A percentile compares a stretch with the other conserved stretches of the same genome.
Evolutionary conservation across 73 alveolate species (phyloP).

Genomic region (Paramecium caudatum): DNA sequence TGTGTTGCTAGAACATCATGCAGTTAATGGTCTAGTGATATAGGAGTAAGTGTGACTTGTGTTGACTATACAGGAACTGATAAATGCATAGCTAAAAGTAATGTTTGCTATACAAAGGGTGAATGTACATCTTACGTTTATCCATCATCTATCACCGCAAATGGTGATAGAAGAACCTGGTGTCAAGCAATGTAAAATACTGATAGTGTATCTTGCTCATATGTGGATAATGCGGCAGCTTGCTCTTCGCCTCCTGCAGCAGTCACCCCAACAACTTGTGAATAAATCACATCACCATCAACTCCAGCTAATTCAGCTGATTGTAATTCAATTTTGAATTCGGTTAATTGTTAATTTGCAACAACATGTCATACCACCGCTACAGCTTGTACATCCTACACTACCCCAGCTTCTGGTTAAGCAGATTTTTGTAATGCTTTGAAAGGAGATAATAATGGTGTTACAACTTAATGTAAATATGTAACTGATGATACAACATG

Average conservation of each 20-base stretch:
- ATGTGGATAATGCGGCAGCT: not conserved
- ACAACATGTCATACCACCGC: not conserved
- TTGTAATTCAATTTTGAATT: not conserved
- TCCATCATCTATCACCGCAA: no score
- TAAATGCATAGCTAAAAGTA: not conserved
- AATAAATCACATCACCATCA: not conserved
- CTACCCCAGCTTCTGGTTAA: not conserved
- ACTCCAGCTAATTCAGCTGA: conserved; percentile 4
- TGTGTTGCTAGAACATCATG: conserved; percentile 20
- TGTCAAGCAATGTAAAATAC: conserved; percentile 41
- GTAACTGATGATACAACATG: not conserved
- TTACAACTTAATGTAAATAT: not conserved
- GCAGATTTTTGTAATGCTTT: not conserved
- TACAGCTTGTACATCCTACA: not conserved
- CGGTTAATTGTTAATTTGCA: not conserved
- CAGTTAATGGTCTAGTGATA: not conserved
- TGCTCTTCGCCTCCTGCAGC: not conserved
- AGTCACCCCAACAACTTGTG: not conserved
- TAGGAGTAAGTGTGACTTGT: not conserved
- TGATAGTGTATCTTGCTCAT: no score
- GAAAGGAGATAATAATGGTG: not conserved
- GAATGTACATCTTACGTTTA: not conserved
- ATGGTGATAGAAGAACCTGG: not conserved
- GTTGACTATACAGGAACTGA: not conserved
- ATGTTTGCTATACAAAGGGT: not conserved